Evolutionary conservation across 257 asterid genomes (phyloP).

Genomic region (Solanum habrochaites): DNA sequence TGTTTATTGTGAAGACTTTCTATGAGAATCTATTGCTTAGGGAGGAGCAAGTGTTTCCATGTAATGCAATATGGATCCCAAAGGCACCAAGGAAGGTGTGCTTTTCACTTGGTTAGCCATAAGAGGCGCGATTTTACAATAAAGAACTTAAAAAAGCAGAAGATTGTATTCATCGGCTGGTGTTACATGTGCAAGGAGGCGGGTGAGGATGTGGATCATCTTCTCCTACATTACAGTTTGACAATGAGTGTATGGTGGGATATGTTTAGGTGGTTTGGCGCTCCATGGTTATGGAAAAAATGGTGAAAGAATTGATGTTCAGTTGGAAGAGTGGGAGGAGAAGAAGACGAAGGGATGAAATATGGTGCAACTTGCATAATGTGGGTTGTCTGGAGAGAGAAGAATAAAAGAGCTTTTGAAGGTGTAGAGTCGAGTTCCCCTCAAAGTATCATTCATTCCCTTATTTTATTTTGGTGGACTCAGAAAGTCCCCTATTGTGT

Average conservation of each 20-base stretch:
- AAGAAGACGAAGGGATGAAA: not conserved
- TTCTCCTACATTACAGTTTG: not conserved
- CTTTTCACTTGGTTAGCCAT: not conserved
- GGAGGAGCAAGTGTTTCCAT: not conserved
- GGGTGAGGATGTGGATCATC: not conserved
- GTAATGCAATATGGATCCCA: not conserved
- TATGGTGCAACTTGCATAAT: not conserved
- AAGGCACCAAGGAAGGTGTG: not conserved
- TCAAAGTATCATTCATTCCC: not conserved
- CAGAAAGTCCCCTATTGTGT: not conserved
- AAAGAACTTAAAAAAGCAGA: not conserved
- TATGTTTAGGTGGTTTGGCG: not conserved
- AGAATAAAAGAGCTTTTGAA: not conserved
- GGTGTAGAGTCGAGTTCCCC: not conserved
- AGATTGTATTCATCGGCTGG: not conserved
- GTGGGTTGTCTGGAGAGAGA: not conserved
- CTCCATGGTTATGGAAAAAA: not conserved
- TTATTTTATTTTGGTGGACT: not conserved
- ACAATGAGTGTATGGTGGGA: not conserved
- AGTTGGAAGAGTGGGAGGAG: not conserved
- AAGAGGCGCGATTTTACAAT: not conserved
- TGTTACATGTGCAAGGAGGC: not conserved
- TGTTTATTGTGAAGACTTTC: not conserved
- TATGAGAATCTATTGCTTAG: not conserved
- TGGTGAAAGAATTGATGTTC: not conserved